Evolutionary conservation across 805 yeast genomes (phyloP), one percentile per base, ranked within the genome.

Genomic region (Candida vaughaniae): DNA sequence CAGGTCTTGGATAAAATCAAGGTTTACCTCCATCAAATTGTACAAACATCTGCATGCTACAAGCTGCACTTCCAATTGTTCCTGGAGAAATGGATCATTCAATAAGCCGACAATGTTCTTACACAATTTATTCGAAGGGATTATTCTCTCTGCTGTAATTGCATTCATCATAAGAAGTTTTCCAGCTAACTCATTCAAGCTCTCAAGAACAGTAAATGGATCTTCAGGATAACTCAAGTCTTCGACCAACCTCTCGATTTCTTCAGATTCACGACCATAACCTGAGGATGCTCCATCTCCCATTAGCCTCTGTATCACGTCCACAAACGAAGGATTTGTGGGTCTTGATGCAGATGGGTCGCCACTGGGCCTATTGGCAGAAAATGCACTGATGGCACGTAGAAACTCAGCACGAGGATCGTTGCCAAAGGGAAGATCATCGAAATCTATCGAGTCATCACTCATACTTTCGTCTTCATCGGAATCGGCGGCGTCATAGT

Each of bases 1-100:
- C 3, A 87, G 80, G 23, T 71, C 75, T 35, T 73, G 71, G 5
- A 80, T 73, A 30, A 80, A 76, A 31, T 82, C 82, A 11, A 78
- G 78, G 46, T 82, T 74, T 8, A 84, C 82, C 53, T 88, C 96
- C 37, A 88, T 62, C 30, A 90, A 62, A 55, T 88, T 90, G 56
- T 85, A 84, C 12, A 90, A 63, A 52, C 95, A 85, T 33, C 96
- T 74, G 51, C 95, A 85, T 0, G 95, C 82, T 26, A 85, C 82
- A 29, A 91, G 61, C 51, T 85, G 91, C n/a, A 90, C 54, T 52
- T 91, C 96, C 33, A 86, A 62, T 45, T 84, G 83, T 15, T 78
- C 85, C 19, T 69, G 73, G 33, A 79, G 70, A 5, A 49, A 29
- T 0, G 86, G 82, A 42, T 78, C 80, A 11, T 68, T 66, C 53